A percentile compares a stretch with the other conserved stretches of the same genome.
phyloP scores from a whole-genome alignment of 2,329 filamentous ascomycete genomes.

The Colletotrichum phormii region DNA sequence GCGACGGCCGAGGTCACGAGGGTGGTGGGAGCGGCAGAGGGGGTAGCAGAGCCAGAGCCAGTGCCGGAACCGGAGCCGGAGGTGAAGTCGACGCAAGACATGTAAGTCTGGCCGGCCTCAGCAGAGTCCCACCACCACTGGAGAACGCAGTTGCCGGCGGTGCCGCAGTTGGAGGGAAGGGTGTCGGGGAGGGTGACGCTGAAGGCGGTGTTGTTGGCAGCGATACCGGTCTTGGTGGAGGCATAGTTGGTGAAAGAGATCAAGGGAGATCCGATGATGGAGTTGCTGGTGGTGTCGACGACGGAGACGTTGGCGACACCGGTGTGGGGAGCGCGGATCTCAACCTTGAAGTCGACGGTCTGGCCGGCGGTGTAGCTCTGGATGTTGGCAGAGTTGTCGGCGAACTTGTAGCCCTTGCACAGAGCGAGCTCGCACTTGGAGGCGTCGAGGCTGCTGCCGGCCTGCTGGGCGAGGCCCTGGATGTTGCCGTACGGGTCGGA shows the following conservation, averaged over 20 bases:
- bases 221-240: conserved; percentile 36
- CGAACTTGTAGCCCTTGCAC: conserved; percentile 47
- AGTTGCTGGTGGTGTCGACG: conserved; percentile 58
- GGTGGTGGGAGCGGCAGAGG: conserved; percentile 26
- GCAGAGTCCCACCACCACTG: conserved; percentile 73
- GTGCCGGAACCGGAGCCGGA: conserved; percentile 26
- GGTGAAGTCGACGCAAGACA: conserved; percentile 71
- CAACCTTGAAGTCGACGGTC: conserved; percentile 50
- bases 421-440: conserved; percentile 50
- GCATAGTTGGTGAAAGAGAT: conserved; percentile 57
- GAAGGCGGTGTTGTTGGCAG: conserved; percentile 54
- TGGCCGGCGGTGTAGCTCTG: conserved; percentile 47
- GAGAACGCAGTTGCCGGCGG: conserved; percentile 61
- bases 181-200: conserved; percentile 64
- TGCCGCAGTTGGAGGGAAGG: conserved; percentile 58
- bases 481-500: conserved; percentile 50
- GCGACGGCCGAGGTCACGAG: conserved; percentile 17
- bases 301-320: conserved; percentile 60
- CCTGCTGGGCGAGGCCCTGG: conserved; percentile 49
- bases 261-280: conserved; percentile 59
- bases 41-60: conserved; percentile 11
- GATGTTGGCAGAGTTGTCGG: conserved; percentile 44
- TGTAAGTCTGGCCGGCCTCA: conserved; percentile 70
- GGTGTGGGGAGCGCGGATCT: conserved; percentile 51
- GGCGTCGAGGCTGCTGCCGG: conserved; percentile 40